Evolutionary conservation across 257 asterid genomes (phyloP).

Genomic region (Solanum etuberosum): DNA sequence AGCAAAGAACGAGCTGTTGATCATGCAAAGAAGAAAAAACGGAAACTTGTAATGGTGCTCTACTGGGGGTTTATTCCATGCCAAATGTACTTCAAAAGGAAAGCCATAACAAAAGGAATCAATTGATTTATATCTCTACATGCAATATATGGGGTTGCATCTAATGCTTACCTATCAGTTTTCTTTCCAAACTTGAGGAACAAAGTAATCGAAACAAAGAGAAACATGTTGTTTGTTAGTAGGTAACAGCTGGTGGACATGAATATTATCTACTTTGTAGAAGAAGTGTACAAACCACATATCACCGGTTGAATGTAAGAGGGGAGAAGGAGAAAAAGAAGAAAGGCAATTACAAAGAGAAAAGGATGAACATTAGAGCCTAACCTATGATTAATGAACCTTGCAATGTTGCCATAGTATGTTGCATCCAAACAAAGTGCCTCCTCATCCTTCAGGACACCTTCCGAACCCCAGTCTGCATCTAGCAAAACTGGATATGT

Average conservation of each 20-base stretch:
- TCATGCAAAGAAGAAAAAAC: neutral
- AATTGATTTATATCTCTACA: neutral
- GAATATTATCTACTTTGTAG: neutral
- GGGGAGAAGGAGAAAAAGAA: neutral
- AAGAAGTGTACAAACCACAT: neutral
- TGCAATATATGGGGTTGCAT: neutral
- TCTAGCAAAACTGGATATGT: constrained; percentile 60
- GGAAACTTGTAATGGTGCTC: neutral
- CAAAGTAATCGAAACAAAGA: neutral
- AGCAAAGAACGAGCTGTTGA: neutral
- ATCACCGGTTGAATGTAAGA: neutral
- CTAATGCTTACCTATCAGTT: neutral
- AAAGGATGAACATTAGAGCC: neutral
- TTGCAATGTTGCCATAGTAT: constrained; percentile 50
- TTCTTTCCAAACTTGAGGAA: neutral
- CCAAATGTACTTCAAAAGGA: neutral
- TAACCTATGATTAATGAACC: constrained; percentile 69
- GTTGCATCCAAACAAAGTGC: constrained; percentile 76
- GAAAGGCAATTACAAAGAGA: neutral
- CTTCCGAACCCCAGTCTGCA: constrained; percentile 69
- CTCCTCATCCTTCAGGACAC: constrained; percentile 47
- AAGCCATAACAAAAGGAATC: neutral
- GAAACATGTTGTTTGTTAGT: neutral
- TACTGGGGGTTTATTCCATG: neutral
- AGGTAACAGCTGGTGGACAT: neutral